A percentile compares a stretch with the other conserved stretches of the same genome.
These are phyloP conservation scores for Leccinellum albellum DNA, from an alignment of 768 basidiomycete species.

Conservation along the genomic window DNA sequence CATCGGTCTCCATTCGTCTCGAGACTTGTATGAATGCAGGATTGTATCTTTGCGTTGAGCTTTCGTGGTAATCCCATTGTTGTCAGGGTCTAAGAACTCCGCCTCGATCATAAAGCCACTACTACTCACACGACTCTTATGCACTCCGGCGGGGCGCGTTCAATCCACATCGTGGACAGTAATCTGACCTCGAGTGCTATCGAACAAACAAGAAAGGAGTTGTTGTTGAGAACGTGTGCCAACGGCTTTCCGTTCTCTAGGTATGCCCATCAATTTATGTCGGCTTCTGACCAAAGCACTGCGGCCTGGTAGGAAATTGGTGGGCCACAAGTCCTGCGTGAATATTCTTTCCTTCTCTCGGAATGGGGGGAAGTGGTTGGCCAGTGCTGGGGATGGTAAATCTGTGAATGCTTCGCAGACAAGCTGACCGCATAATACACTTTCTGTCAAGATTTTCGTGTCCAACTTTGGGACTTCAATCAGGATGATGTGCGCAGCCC, in stretches of 20 bases:
- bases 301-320: constrained; percentile 27
- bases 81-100: neutral
- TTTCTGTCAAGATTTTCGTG: constrained; percentile 42
- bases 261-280: constrained; percentile 16
- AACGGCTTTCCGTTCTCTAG: constrained; percentile 35
- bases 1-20: constrained; percentile 4
- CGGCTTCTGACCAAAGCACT: constrained; percentile 1
- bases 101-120: constrained; percentile 3
- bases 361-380: constrained; percentile 57
- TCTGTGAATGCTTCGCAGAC: constrained; percentile 16
- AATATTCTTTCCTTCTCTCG: constrained; percentile 62
- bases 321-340: constrained; percentile 58
- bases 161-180: constrained; percentile 18
- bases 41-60: constrained; percentile 8
- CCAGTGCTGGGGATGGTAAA: constrained; percentile 68
- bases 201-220: constrained; percentile 15
- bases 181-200: constrained; percentile 24
- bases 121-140: constrained; percentile 6
- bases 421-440: constrained; percentile 10
- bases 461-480: constrained; percentile 66
- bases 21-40: constrained; percentile 21
- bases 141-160: constrained; percentile 9
- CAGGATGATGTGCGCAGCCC: constrained; percentile 50
- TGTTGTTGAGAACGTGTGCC: constrained; percentile 19
- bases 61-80: neutral